Conservation (phyloP, 257 asterid genomes). For the Solanum neorickii region DNA sequence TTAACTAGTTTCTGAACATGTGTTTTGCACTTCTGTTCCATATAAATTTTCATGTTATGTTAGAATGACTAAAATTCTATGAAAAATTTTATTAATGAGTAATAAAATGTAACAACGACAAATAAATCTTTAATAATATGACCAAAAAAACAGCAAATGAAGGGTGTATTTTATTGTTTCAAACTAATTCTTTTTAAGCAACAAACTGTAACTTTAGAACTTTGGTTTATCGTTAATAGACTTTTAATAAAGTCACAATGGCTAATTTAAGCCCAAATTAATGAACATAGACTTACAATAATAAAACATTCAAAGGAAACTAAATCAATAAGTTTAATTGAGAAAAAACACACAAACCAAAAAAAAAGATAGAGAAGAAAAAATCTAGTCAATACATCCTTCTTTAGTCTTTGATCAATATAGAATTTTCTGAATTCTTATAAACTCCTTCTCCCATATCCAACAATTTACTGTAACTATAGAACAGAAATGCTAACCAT, state of each 20-base stretch:
- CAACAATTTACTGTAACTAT: not conserved
- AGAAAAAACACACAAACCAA: not conserved
- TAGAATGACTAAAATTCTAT: not conserved
- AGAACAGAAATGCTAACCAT: not conserved
- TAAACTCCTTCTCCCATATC: not conserved
- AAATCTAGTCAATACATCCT: not conserved
- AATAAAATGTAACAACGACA: no score
- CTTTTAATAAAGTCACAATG: not conserved
- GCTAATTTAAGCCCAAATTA: not conserved
- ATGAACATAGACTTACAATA: not conserved
- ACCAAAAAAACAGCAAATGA: not conserved
- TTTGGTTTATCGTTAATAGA: not conserved
- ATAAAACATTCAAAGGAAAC: not conserved
- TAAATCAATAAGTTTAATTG: not conserved
- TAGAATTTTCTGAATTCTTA: not conserved
- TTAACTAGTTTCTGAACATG: not conserved
- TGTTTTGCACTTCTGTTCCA: not conserved
- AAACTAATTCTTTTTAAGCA: not conserved
- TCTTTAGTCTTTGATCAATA: not conserved
- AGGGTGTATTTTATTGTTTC: not conserved
- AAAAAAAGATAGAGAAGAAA: not conserved
- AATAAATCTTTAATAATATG: no score
- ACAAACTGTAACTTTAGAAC: not conserved
- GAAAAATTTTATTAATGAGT: not conserved
- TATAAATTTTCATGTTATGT: not conserved